phyloP scores from a whole-genome alignment of 768 basidiomycete species.

The Lanmaoa pseudosensibilis region DNA sequence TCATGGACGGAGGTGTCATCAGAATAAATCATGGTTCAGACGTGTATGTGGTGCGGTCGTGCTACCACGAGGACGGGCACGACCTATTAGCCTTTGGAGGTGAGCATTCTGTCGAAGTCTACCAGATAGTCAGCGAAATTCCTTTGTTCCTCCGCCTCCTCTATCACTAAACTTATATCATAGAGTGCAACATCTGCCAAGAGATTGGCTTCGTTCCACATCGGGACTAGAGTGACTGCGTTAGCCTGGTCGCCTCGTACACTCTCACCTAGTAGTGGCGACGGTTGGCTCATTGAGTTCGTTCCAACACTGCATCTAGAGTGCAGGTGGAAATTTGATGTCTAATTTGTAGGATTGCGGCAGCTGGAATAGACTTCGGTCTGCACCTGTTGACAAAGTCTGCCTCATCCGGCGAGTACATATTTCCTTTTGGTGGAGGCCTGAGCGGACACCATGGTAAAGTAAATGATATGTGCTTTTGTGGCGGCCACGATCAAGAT shows the following conservation, averaged over 20 bases:
- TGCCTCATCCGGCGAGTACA: slow-evolving; percentile 44
- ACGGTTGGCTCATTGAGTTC: slow-evolving; percentile 74
- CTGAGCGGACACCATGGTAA: slow-evolving; percentile 79
- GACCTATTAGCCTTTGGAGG: slow-evolving; percentile 76
- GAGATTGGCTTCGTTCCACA: slow-evolving; percentile 67
- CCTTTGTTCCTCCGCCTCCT: not conserved
- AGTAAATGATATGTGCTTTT: slow-evolving; percentile 78
- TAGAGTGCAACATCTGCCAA: slow-evolving; percentile 46
- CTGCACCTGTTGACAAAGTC: slow-evolving; percentile 69
- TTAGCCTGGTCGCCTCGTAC: slow-evolving; percentile 76
- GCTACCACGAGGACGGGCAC: slow-evolving; percentile 56
- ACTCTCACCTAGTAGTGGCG: slow-evolving; percentile 61
- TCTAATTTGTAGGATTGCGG: slow-evolving; percentile 53
- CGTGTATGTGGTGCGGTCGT: slow-evolving; percentile 63
- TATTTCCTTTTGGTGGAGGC: slow-evolving; percentile 76
- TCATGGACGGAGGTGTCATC: slow-evolving; percentile 50
- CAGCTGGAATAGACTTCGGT: slow-evolving; percentile 66
- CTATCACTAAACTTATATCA: slow-evolving; percentile 11
- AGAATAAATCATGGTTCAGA: slow-evolving; percentile 58
- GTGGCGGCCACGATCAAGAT: slow-evolving; percentile 70
- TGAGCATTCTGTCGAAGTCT: slow-evolving; percentile 68
- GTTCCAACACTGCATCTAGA: slow-evolving; percentile 20
- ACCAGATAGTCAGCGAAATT: slow-evolving; percentile 55
- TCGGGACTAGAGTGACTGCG: slow-evolving; percentile 69
- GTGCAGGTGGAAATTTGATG: slow-evolving; percentile 8